Conservation (phyloP, 768 basidiomycete genomes). For the Wakefieldia striispora region DNA sequence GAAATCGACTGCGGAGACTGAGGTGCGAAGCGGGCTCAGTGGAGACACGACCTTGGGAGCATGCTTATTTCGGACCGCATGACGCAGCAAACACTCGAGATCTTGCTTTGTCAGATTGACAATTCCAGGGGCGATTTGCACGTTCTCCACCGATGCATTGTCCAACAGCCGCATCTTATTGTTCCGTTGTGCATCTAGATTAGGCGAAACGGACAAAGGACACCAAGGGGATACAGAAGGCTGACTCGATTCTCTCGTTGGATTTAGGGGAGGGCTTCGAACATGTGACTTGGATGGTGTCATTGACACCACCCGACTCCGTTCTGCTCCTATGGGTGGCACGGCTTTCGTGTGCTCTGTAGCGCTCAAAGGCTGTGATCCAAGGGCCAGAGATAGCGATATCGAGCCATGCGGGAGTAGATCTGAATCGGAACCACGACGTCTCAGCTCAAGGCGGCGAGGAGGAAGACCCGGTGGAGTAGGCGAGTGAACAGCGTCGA, state of each 20-base stretch:
- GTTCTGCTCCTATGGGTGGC: constrained; percentile 31
- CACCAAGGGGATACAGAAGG: constrained; percentile 5
- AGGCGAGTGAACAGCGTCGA: not conserved
- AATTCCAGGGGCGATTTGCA: not conserved
- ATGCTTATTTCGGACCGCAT: constrained; percentile 23
- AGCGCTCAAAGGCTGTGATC: constrained; percentile 24
- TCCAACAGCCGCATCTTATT: not conserved
- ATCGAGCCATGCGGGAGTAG: constrained; percentile 8
- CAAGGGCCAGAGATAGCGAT: constrained; percentile 24
- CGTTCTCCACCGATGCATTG: not conserved
- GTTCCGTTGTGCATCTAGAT: constrained; percentile 5
- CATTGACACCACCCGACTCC: constrained; percentile 23
- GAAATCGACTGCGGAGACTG: constrained; percentile 11
- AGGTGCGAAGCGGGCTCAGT: constrained; percentile 28
- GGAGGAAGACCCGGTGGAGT: constrained; percentile 24
- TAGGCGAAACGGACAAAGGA: constrained; percentile 7
- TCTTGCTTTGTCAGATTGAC: constrained; percentile 13
- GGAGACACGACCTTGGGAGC: constrained; percentile 31
- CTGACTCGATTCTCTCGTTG: not conserved
- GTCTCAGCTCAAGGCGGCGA: constrained; percentile 8
- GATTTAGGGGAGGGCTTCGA: not conserved
- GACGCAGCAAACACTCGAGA: constrained; percentile 26
- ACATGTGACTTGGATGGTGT: constrained; percentile 8
- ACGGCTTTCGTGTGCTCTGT: constrained; percentile 22
- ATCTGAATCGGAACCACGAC: constrained; percentile 5